Conservation (phyloP, 2,329 filamentous ascomycete species). For the Colletotrichum lindemuthianum region DNA sequence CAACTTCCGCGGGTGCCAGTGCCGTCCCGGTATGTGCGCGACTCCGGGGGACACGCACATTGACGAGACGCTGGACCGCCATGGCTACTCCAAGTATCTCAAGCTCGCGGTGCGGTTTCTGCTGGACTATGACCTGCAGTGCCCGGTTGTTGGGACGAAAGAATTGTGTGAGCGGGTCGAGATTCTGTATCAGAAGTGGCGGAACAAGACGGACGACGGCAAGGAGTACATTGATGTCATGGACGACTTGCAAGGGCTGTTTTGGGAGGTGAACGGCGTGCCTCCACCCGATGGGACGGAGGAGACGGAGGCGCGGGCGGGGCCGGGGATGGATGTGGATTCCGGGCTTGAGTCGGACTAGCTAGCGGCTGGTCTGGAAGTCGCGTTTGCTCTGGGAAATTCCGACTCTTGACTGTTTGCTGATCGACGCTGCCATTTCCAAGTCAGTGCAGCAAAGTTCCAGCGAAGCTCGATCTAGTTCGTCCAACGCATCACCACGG, state of each 20-base stretch:
- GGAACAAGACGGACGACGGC: slow-evolving; percentile 43
- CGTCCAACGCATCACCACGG: slow-evolving; percentile 12
- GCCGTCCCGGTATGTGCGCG: slow-evolving; percentile 15
- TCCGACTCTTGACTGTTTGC: too few species aligned
- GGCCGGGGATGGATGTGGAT: not conserved
- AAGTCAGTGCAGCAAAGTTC: not conserved
- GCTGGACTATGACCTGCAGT: slow-evolving; percentile 40
- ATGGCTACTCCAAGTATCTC: slow-evolving; percentile 43
- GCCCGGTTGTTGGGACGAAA: not conserved
- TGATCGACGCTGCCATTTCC: too few species aligned
- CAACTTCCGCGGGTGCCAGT: slow-evolving; percentile 31
- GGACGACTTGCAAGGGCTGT: slow-evolving; percentile 28
- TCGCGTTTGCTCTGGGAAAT: too few species aligned
- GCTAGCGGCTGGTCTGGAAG: too few species aligned
- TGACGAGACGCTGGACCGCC: slow-evolving; percentile 40
- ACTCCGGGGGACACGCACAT: slow-evolving; percentile 42
- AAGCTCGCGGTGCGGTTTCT: slow-evolving; percentile 40
- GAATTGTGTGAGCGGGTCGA: slow-evolving; percentile 38
- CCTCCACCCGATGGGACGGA: not conserved
- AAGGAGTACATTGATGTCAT: slow-evolving; percentile 45
- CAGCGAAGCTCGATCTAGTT: slow-evolving; percentile 2
- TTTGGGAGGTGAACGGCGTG: slow-evolving; percentile 23
- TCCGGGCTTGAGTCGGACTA: not conserved
- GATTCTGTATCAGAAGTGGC: slow-evolving; percentile 44
- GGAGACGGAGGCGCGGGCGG: not conserved